Conservation (phyloP, 495 filamentous ascomycete genomes). For the Aspergillus ellipticus region DNA sequence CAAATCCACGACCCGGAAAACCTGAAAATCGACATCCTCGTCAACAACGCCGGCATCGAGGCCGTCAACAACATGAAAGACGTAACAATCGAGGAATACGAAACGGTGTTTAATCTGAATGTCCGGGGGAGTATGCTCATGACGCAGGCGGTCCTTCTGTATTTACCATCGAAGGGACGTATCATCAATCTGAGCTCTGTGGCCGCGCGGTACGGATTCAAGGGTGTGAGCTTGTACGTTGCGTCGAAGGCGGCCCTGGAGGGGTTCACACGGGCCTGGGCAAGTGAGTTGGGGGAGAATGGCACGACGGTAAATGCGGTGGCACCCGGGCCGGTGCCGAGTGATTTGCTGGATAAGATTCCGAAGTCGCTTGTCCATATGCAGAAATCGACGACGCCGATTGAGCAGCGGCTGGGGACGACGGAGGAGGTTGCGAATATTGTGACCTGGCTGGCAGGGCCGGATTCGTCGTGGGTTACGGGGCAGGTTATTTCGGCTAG, state of each 20-base stretch:
- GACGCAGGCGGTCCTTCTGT: slow-evolving; percentile 42
- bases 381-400: slow-evolving; percentile 37
- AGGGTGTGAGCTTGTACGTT: slow-evolving; percentile 32
- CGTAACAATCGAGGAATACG: neutral
- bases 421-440: slow-evolving; percentile 57
- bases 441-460: slow-evolving; percentile 49
- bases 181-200: slow-evolving; percentile 56
- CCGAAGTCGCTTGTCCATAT: slow-evolving; percentile 28
- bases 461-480: slow-evolving; percentile 52
- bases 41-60: slow-evolving; percentile 22
- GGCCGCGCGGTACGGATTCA: slow-evolving; percentile 37
- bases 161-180: slow-evolving; percentile 42
- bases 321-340: slow-evolving; percentile 38
- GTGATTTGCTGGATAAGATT: slow-evolving; percentile 36
- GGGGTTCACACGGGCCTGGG: slow-evolving; percentile 39
- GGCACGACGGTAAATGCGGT: slow-evolving; percentile 43
- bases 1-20: neutral
- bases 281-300: slow-evolving; percentile 37
- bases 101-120: slow-evolving; percentile 21
- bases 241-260: slow-evolving; percentile 48
- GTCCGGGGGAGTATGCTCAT: slow-evolving; percentile 38
- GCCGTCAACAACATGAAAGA: neutral
- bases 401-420: slow-evolving; percentile 44
- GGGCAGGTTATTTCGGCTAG: slow-evolving; percentile 56
- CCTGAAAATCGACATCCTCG: slow-evolving; percentile 18